Evolutionary conservation across 768 basidiomycete species (phyloP).

Genomic region (Pleurotus cornucopiae): DNA sequence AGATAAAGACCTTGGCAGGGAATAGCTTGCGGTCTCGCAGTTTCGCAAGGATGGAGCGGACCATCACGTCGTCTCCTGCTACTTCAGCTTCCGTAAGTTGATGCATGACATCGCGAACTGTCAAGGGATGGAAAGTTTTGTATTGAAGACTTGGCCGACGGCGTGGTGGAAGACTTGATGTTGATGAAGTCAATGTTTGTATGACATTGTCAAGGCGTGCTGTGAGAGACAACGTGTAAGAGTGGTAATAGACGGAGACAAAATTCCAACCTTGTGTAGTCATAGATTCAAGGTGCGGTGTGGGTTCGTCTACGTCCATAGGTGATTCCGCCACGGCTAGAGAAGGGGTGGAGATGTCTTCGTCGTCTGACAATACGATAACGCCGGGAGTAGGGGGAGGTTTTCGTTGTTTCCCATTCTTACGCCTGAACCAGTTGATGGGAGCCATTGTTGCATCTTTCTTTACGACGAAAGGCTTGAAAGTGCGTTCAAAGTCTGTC

Average conservation of each 20-base stretch:
- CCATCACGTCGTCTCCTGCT: slow-evolving; percentile 62
- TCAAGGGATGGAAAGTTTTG: slow-evolving; percentile 32
- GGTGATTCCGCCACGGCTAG: not conserved
- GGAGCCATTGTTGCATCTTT: slow-evolving; percentile 73
- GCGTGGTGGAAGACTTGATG: slow-evolving; percentile 14
- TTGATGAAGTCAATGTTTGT: slow-evolving; percentile 25
- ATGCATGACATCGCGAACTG: slow-evolving; percentile 45
- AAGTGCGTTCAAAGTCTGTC: slow-evolving; percentile 69
- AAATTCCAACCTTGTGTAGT: slow-evolving; percentile 34
- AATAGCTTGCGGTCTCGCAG: slow-evolving; percentile 59
- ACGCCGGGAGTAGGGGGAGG: slow-evolving; percentile 26
- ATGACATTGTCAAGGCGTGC: slow-evolving; percentile 37
- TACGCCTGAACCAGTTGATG: slow-evolving; percentile 57
- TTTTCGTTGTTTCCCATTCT: slow-evolving; percentile 22
- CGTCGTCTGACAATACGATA: slow-evolving; percentile 60
- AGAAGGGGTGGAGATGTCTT: slow-evolving; percentile 19
- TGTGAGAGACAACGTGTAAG: slow-evolving; percentile 15
- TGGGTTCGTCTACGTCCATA: not conserved
- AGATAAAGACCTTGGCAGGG: slow-evolving; percentile 81
- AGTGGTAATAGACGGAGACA: not conserved
- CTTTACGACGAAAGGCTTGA: slow-evolving; percentile 77
- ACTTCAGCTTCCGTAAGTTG: slow-evolving; percentile 77
- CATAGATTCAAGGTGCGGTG: slow-evolving; percentile 22
- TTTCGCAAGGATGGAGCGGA: slow-evolving; percentile 57
- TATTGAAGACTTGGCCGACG: slow-evolving; percentile 19